Percentiles rank a stretch among this genome's conserved stretches.
phyloP scores from a whole-genome alignment of 164 flowering plant genomes.

The Nymphaea thermarum region DNA sequence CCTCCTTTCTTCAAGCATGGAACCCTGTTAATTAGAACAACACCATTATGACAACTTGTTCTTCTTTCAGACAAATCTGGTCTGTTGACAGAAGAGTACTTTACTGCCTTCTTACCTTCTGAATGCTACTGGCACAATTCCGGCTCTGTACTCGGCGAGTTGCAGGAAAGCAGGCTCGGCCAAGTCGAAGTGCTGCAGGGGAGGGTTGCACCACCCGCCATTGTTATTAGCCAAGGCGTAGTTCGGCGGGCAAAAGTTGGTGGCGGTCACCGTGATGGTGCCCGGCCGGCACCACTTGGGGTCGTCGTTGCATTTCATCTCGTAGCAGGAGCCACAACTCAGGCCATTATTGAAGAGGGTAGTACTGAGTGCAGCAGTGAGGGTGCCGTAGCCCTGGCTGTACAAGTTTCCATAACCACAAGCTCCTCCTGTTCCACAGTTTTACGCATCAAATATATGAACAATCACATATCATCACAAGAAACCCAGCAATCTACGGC shows the following conservation, averaged over 20 bases:
- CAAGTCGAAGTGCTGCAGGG: constrained; percentile 45
- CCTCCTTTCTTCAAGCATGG: constrained; percentile 41
- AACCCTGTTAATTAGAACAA: constrained; percentile 16
- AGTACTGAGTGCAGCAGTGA: constrained; percentile 33
- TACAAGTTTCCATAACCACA: constrained; percentile 34
- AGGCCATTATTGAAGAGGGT: constrained; percentile 31
- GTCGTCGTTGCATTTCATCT: constrained; percentile 28
- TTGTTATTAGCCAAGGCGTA: constrained; percentile 28
- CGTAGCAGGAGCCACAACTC: constrained; percentile 33
- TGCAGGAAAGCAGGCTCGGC: constrained; percentile 45
- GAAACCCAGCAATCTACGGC: not conserved
- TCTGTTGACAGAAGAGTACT: too few relatives aligned
- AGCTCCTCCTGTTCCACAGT: constrained; percentile 22
- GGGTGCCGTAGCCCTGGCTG: constrained; percentile 31
- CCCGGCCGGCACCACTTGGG: constrained; percentile 34
- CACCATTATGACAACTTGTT: too few relatives aligned
- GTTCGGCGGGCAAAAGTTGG: constrained; percentile 48
- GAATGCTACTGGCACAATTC: constrained; percentile 41
- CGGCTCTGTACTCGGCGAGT: constrained; percentile 42
- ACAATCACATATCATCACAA: too few relatives aligned
- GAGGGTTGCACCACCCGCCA: constrained; percentile 67
- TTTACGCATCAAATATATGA: not conserved
- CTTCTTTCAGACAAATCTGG: too few relatives aligned
- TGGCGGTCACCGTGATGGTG: constrained; percentile 36
- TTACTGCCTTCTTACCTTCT: constrained; percentile 18